Conservation (phyloP, 2,329 filamentous ascomycete genomes). For the Trichoderma atroviride region DNA sequence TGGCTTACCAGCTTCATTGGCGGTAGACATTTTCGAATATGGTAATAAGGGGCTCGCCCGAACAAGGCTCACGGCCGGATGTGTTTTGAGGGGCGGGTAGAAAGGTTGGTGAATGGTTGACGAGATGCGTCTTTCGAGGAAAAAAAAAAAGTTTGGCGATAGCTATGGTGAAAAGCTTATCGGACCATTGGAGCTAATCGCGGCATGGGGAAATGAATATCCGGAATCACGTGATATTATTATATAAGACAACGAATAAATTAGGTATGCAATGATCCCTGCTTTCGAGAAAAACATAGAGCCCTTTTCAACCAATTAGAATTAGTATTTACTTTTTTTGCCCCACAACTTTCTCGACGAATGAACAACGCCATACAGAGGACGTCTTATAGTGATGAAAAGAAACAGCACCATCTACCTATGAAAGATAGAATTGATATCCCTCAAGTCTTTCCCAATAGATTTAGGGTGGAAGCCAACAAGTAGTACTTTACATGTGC, state of each 20-base stretch:
- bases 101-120: conserved; percentile 27
- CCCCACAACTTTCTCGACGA: no score
- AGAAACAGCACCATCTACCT: no score
- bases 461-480: no score
- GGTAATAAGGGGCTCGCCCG: conserved; percentile 38
- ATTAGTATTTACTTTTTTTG: no score
- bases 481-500: no score
- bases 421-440: no score
- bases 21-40: conserved; percentile 15
- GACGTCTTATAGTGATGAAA: no score
- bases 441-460: no score
- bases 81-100: conserved; percentile 9
- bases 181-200: background rate
- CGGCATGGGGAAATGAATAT: background rate
- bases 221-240: background rate
- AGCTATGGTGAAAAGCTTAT: conserved; percentile 20
- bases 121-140: conserved; percentile 8
- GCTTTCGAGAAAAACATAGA: no score
- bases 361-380: no score
- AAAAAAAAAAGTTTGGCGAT: conserved; percentile 24
- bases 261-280: no score
- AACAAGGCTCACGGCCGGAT: conserved; percentile 61
- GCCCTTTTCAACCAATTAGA: no score
- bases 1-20: conserved; percentile 24
- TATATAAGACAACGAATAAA: background rate